A percentile compares a stretch with the other conserved stretches of the same genome.
These are phyloP conservation scores for Trichoderma hamatum DNA, from an alignment of 2,329 filamentous ascomycete species.

Conservation along the genomic window DNA sequence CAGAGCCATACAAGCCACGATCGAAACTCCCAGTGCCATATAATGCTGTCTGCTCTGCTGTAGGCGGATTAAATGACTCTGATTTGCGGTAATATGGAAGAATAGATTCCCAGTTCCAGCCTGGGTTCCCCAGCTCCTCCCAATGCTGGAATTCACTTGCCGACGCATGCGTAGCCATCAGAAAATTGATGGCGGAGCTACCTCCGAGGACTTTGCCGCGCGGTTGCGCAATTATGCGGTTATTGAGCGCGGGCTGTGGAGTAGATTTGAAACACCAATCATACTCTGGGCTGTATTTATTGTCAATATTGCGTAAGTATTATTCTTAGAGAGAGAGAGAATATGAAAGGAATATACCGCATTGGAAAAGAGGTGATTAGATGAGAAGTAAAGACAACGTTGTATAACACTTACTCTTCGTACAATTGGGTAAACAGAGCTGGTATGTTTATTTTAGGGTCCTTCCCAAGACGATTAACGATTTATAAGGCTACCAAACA, in stretches of 20 bases:
- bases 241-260: neutral
- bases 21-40: conserved; percentile 43
- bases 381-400: too few relatives aligned
- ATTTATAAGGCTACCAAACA: too few relatives aligned
- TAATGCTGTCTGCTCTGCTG: conserved; percentile 37
- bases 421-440: neutral
- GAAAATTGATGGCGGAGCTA: conserved; percentile 9
- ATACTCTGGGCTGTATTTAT: neutral
- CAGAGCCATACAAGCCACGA: conserved; percentile 43
- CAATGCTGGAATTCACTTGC: conserved; percentile 34
- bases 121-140: conserved; percentile 35
- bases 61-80: conserved; percentile 42
- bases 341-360: too few relatives aligned
- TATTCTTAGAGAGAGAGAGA: too few relatives aligned
- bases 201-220: conserved; percentile 9
- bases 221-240: neutral
- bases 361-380: neutral
- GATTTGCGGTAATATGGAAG: conserved; percentile 46
- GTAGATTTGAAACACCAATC: conserved; percentile 3
- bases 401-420: neutral
- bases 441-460: neutral
- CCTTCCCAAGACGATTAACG: neutral
- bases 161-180: neutral
- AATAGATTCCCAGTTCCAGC: conserved; percentile 36
- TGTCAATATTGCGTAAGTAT: neutral